Base-by-base conservation (phyloP, 176 grass and related monocot genomes). In the Leersia perrieri region DNA sequence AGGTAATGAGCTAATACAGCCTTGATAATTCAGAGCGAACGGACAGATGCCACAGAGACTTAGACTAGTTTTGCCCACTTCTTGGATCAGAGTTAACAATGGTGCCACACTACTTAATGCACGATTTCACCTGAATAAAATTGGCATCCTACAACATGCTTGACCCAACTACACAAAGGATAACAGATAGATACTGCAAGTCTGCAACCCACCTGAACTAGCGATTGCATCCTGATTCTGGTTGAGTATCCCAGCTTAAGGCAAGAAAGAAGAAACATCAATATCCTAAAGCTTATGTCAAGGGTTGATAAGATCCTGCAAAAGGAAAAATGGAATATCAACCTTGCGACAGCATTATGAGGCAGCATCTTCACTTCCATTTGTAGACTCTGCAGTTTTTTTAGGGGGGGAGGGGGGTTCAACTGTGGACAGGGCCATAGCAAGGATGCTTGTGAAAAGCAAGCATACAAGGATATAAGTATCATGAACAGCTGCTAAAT, bases 401-500 rank as follows among this genome's bases (percentile, higher is more conserved):
- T 40, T n/a, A n/a, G n/a, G n/a, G n/a, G n/a, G n/a, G n/a, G n/a
- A n/a, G n/a, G 7, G 60, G 14, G 40, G 4, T 79, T 71, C n/a
- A 72, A 80, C 45, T 41, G 40, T 75, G 16, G 68, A 80, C 65
- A 63, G 45, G 36, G 64, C 7, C 2, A 33, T n/a, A 55, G n/a
- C 8, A 22, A 41, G 62, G 72, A 81, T 28, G 11, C 15, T 40
- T 41, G 7, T 36, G 60, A 47, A 23, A 63, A 76, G 33, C 38
- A 16, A 85, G 20, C 18, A 80, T 16, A 25, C 73, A 45, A 36
- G 25, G 57, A 29, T 13, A 84, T 61, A 66, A 22, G 66, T 86
- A 95, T 92, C 92, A 31, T 73, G 79, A 25, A 98, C 91, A 44
- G 90, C 86, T 41, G 81, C 82, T 64, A 95, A 84, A 79, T 85